These are phyloP conservation scores for Leishmania tropica DNA, from an alignment of 208 protist species.

Conservation along the genomic window DNA sequence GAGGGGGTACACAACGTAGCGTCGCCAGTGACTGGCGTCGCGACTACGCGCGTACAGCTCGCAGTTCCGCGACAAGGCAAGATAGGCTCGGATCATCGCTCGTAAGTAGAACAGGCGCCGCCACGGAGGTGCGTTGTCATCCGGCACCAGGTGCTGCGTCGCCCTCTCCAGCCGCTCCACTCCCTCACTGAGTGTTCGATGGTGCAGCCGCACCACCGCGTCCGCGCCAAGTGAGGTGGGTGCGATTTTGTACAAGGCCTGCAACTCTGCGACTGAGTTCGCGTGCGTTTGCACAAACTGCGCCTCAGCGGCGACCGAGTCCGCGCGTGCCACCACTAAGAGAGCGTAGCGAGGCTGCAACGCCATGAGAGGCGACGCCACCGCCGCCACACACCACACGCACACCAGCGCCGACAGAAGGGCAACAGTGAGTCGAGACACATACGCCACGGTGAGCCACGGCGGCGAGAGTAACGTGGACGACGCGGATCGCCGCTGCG, in stretches of 20 bases:
- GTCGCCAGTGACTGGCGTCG: slow-evolving; percentile 46
- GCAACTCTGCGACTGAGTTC: slow-evolving; percentile 64
- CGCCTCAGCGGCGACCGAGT: slow-evolving; percentile 26
- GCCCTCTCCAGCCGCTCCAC: slow-evolving; percentile 73
- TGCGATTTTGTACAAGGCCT: slow-evolving; percentile 65
- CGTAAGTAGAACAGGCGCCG: slow-evolving; percentile 44
- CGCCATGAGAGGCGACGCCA: slow-evolving; percentile 20
- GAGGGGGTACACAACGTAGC: slow-evolving; percentile 50
- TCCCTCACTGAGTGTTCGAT: slow-evolving; percentile 64
- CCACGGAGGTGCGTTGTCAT: slow-evolving; percentile 28
- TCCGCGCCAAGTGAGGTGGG: slow-evolving; percentile 40
- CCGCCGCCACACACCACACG: slow-evolving; percentile 11
- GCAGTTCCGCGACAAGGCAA: slow-evolving; percentile 48
- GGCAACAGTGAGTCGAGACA: neutral
- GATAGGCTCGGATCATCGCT: slow-evolving; percentile 63
- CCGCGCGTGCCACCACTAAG: neutral
- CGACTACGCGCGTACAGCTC: slow-evolving; percentile 73
- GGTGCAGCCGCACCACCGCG: slow-evolving; percentile 48
- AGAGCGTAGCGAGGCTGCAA: slow-evolving; percentile 27
- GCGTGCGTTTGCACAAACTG: slow-evolving; percentile 52
- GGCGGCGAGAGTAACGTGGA: slow-evolving; percentile 1
- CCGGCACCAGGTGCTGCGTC: slow-evolving; percentile 41
- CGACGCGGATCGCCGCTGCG: slow-evolving; percentile 8
- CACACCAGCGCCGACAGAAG: neutral
- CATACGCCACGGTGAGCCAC: neutral